Evolutionary conservation across 2,329 filamentous ascomycete species (phyloP), one percentile per base, ranked within the genome.

Genomic region (Neopestalotiopsis rosae): DNA sequence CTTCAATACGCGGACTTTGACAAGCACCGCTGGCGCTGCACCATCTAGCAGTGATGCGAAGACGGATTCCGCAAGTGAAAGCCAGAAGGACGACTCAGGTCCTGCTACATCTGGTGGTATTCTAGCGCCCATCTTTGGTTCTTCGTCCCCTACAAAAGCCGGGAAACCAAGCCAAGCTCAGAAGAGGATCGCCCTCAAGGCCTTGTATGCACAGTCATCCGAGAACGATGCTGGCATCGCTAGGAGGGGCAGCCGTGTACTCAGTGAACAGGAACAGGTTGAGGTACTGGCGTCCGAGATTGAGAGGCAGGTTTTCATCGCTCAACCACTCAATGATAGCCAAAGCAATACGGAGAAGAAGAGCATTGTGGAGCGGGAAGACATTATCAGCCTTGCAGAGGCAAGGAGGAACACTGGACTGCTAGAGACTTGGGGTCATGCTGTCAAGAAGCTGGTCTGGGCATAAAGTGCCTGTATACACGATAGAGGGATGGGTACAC

Each of bases 391-490:
- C 30, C 79, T 97, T 66, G 90, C 89, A 1, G 94, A 98, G 76
- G 96, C 96, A 68, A 95, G 89, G 86, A 92, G 89, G 83, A 94
- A 91, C 70, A 98, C 95, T 0, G 93, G 94, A 0, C 86, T 97
- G 74, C 79, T 98, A 66, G 95, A 98, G 81, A 91, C 95, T 78
- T 81, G 97, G 76, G 94, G 94, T 1, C 94, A 98, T 83, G 92
- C 92, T 69, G 86, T 98, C 75, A 98, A 97, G 88, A 97, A 94
- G 84, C 82, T 98, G 78, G 94, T 99, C 13, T 98, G 96, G 96
- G 88, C 88, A 62, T 87, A 76, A 68, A 65, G 52, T 32, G 20
- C 24, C 24, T 3, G 42, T 24, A 63, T 17, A 52, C n/a, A 52
- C 9, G 45, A 52, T 52, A 52, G 10, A 52, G 17, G 45, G n/a